Percentiles rank a stretch among this genome's conserved stretches.
Evolutionary conservation across 1,284 basidiomycete species (phyloP).

Genomic region (Leccinum pseudoinsigne): DNA sequence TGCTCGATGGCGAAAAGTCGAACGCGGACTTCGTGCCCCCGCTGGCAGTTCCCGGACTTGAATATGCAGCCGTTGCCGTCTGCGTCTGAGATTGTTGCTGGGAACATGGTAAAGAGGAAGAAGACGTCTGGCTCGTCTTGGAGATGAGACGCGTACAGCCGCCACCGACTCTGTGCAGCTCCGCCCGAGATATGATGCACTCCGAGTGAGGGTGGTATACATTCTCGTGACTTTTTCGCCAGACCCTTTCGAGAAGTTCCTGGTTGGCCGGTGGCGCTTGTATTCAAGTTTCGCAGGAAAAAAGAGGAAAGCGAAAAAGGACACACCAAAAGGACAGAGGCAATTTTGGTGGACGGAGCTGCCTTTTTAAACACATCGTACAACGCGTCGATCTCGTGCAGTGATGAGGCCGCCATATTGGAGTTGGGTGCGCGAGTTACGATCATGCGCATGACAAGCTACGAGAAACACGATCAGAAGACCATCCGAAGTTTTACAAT

Average conservation of each 20-base stretch:
- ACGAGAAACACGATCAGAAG: slow-evolving; percentile 7
- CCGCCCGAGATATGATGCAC: slow-evolving; percentile 38
- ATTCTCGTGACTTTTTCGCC: slow-evolving; percentile 52
- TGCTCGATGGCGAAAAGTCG: slow-evolving; percentile 16
- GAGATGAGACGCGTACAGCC: slow-evolving; percentile 53
- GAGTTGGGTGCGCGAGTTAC: slow-evolving; percentile 58
- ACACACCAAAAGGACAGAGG: slow-evolving; percentile 52
- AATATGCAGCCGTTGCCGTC: not conserved
- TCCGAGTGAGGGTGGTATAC: slow-evolving; percentile 37
- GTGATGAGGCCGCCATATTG: slow-evolving; percentile 51
- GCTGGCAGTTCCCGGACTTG: not conserved
- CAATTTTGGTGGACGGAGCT: slow-evolving; percentile 44
- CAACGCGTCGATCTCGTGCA: slow-evolving; percentile 57
- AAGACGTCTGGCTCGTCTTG: slow-evolving; percentile 13
- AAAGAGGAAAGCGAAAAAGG: not conserved
- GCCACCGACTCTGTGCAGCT: slow-evolving; percentile 61
- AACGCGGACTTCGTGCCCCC: not conserved
- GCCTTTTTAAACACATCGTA: slow-evolving; percentile 54
- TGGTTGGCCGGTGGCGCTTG: slow-evolving; percentile 21
- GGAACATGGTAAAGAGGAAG: slow-evolving; percentile 8
- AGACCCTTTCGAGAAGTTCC: slow-evolving; percentile 51
- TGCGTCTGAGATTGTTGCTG: slow-evolving; percentile 7
- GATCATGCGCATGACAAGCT: slow-evolving; percentile 72
- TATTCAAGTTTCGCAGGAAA: not conserved
- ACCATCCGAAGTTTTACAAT: not conserved